phyloP scores from a whole-genome alignment of 805 yeast genomes.

The Myxozyma neglecta region DNA sequence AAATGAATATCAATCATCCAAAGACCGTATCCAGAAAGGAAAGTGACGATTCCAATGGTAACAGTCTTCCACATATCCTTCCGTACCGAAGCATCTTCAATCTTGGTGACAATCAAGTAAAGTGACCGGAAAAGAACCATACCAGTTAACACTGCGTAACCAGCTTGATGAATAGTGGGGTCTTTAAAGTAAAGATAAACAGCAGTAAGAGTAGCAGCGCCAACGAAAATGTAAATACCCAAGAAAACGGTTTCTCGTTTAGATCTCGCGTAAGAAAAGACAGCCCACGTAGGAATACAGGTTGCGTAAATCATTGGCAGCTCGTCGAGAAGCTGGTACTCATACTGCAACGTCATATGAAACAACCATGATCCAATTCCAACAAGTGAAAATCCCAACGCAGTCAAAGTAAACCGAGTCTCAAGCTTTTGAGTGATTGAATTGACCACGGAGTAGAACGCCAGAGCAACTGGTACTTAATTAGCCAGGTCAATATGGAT shows the following conservation, averaged over 20 bases:
- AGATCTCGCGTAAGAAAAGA: conserved; percentile 60
- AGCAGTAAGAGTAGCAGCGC: conserved; percentile 63
- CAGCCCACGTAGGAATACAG: conserved; percentile 88
- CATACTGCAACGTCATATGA: conserved; percentile 92
- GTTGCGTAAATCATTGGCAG: conserved; percentile 98
- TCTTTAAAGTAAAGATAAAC: conserved; percentile 71
- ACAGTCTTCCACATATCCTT: conserved; percentile 57
- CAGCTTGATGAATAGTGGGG: conserved; percentile 86
- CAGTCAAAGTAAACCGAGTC: conserved; percentile 64
- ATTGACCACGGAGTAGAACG: conserved; percentile 62
- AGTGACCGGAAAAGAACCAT: conserved; percentile 64
- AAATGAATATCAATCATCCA: conserved; percentile 90
- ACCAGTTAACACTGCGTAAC: conserved; percentile 78
- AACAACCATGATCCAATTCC: conserved; percentile 94
- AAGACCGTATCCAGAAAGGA: conserved; percentile 70
- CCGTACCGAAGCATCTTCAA: conserved; percentile 51
- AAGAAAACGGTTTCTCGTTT: conserved; percentile 45
- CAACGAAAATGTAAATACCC: conserved; percentile 50
- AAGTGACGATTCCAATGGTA: conserved; percentile 59
- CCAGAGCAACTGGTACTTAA: conserved; percentile 46
- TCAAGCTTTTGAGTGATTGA: conserved; percentile 65
- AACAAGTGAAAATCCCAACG: conserved; percentile 80
- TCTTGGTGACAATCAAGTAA: conserved; percentile 52
- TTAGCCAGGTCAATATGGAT: not conserved
- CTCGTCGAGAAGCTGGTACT: conserved; percentile 89